Evolutionary conservation across 2,329 filamentous ascomycete species (phyloP).

Genomic region (Metarhizium sp.): DNA sequence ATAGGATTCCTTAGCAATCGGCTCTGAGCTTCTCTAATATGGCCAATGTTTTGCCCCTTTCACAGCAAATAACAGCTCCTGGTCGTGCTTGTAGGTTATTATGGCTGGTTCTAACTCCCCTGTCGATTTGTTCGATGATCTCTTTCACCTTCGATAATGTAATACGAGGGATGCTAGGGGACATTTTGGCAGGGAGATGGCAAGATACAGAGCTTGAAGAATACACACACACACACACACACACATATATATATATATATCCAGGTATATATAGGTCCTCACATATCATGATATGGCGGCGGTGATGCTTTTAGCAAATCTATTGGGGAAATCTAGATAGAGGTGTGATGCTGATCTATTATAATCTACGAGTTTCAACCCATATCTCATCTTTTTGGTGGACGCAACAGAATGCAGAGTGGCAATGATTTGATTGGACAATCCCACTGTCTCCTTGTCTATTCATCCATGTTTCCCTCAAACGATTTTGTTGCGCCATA

Average conservation of each 20-base stretch:
- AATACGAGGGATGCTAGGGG: not conserved
- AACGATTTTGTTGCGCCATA: slow-evolving; percentile 7
- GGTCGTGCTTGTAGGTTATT: not conserved
- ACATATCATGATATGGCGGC: not conserved
- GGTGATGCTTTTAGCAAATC: not conserved
- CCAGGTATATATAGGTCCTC: not conserved
- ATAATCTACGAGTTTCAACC: not conserved
- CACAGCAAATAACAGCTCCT: no score
- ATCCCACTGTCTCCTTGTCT: not conserved
- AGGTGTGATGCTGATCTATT: not conserved
- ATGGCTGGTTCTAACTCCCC: not conserved
- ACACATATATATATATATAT: not conserved
- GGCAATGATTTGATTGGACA: not conserved
- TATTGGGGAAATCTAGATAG: not conserved
- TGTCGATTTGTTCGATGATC: not conserved
- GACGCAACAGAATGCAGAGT: not conserved
- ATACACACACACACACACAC: not conserved
- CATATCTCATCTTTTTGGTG: not conserved
- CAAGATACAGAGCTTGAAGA: not conserved
- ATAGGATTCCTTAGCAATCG: not conserved
- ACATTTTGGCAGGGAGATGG: not conserved
- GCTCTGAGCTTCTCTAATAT: not conserved
- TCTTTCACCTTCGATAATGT: not conserved
- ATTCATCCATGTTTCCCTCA: slow-evolving; percentile 12
- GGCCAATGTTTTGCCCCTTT: not conserved